phyloP scores from a whole-genome alignment of 148 eudicot species.

The Rhododendron vialii region DNA sequence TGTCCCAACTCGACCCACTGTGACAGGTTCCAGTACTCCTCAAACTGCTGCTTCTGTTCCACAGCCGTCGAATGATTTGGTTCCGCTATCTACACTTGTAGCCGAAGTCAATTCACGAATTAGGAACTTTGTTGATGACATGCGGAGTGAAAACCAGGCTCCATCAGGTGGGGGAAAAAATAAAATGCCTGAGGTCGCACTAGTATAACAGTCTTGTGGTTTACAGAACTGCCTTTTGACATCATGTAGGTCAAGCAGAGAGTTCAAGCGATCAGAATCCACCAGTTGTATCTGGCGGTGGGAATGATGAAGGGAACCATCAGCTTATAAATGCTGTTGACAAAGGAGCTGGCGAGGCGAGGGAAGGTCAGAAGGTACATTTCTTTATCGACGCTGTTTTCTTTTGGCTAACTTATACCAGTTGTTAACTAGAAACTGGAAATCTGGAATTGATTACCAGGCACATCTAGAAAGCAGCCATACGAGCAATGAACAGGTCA shows the following conservation, averaged over 20 bases:
- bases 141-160: conserved; percentile 36
- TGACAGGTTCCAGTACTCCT: conserved; percentile 33
- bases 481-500: conserved; percentile 9
- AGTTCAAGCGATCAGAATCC: conserved; percentile 30
- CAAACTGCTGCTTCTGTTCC: conserved; percentile 46
- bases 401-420: neutral
- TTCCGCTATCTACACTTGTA: conserved; percentile 30
- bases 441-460: conserved; percentile 18
- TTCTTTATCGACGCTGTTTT: neutral
- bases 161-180: conserved; percentile 29
- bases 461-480: conserved; percentile 20
- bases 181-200: neutral
- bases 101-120: conserved; percentile 50
- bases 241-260: conserved; percentile 37
- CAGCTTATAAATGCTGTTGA: conserved; percentile 8
- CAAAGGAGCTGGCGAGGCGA: conserved; percentile 16
- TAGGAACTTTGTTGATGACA: conserved; percentile 39
- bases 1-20: conserved; percentile 44
- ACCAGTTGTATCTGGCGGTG: conserved; percentile 25
- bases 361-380: conserved; percentile 37
- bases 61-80: conserved; percentile 34
- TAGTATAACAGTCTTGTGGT: neutral
- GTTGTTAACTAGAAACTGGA: conserved; percentile 6
- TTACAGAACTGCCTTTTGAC: conserved; percentile 4
- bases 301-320: conserved; percentile 18